Evolutionary conservation across 345 rosid species (phyloP).

Genomic region (Crucihimalaya himalaica): DNA sequence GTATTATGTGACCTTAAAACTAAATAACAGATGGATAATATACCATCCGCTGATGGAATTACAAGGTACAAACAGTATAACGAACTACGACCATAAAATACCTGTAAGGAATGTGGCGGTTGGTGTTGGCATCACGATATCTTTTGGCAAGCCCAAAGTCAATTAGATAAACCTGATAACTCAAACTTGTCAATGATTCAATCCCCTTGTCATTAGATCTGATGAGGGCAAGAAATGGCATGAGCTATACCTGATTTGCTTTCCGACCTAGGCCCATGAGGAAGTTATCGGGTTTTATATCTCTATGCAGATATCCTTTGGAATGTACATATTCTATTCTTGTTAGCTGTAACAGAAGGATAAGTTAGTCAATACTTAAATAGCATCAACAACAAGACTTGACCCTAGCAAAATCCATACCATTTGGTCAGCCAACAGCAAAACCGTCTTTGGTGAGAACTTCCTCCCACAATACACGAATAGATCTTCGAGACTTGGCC

Average conservation of each 20-base stretch:
- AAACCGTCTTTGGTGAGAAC: constrained; percentile 81
- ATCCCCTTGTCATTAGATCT: neutral
- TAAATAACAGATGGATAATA: neutral
- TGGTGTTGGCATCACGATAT: constrained; percentile 73
- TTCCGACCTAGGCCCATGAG: constrained; percentile 86
- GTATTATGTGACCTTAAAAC: neutral
- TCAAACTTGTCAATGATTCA: neutral
- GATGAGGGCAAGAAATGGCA: constrained; percentile 1
- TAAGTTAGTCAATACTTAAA: neutral
- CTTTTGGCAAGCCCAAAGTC: constrained; percentile 95
- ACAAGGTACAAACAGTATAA: neutral
- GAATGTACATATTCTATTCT: constrained; percentile 75
- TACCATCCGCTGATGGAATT: too few relatives aligned
- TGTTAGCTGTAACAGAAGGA: constrained; percentile 50
- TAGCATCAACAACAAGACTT: too few relatives aligned
- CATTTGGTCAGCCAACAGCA: constrained; percentile 95
- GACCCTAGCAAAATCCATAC: constrained; percentile 35
- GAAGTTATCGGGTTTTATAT: constrained; percentile 89
- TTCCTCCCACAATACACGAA: constrained; percentile 90
- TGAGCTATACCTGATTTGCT: constrained; percentile 67
- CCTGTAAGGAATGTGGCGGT: constrained; percentile 90
- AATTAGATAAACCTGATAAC: constrained; percentile 73
- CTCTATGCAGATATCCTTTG: constrained; percentile 85
- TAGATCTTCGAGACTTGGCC: constrained; percentile 93
- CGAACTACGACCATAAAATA: constrained; percentile 11